A percentile compares a stretch with the other conserved stretches of the same genome.
Conservation (phyloP, 306 rosid species). For the barrel medic (Medicago truncatula) region DNA sequence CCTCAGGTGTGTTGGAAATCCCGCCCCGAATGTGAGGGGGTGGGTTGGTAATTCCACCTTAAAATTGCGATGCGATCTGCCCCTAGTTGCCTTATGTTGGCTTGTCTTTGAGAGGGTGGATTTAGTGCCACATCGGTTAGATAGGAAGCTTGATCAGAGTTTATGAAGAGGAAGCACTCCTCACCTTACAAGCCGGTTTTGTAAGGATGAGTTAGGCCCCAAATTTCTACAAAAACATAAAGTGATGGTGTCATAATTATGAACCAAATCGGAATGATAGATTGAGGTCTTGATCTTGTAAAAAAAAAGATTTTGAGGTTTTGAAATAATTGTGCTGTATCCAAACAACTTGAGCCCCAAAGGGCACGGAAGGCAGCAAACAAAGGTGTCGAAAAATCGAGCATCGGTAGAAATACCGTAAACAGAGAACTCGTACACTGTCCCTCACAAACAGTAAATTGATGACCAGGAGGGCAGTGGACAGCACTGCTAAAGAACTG, state of each 20-base stretch:
- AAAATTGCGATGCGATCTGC: too few species aligned
- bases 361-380: not conserved
- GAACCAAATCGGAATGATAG: not conserved
- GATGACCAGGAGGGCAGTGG: not conserved
- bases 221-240: too few species aligned
- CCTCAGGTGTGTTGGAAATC: too few species aligned
- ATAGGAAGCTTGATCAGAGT: too few species aligned
- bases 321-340: not conserved
- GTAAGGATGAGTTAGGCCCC: too few species aligned
- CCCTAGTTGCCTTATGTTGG: too few species aligned
- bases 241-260: not conserved
- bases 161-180: too few species aligned
- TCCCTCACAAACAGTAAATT: not conserved
- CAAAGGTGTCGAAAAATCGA: not conserved
- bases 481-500: not conserved
- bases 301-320: not conserved
- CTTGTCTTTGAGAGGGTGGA: too few species aligned
- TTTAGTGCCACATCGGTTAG: too few species aligned
- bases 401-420: not conserved
- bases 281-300: not conserved
- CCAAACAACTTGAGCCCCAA: not conserved
- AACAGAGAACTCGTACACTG: not conserved
- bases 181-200: too few species aligned
- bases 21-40: too few species aligned
- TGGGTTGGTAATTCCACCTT: too few species aligned